Percentiles rank a stretch among this genome's conserved stretches.
Evolutionary conservation across 75 land plant species (phyloP).

Genomic region (Pseudotsuga menziesii): DNA sequence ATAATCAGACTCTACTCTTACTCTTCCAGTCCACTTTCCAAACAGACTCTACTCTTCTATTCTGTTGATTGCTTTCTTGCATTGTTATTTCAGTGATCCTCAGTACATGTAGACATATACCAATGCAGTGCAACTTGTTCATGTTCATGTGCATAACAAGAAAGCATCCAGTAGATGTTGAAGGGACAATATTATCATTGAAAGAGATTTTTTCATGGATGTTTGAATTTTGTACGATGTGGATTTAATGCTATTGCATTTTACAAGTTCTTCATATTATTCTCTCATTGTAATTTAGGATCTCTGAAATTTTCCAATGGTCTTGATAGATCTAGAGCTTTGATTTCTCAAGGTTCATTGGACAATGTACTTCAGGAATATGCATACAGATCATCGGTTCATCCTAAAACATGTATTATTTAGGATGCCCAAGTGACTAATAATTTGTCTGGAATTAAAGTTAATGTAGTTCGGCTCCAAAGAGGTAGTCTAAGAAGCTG

Average conservation of each 20-base stretch:
- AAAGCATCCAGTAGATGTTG: too few relatives aligned
- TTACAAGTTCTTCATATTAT: background rate
- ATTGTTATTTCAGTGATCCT: too few relatives aligned
- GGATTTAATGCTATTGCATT: background rate
- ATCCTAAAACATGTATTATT: slow-evolving; percentile 39
- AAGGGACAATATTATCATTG: too few relatives aligned
- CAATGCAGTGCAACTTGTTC: too few relatives aligned
- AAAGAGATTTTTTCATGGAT: background rate
- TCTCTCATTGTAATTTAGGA: background rate
- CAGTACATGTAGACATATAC: too few relatives aligned
- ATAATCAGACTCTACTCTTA: too few relatives aligned
- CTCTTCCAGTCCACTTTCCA: too few relatives aligned
- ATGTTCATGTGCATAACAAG: too few relatives aligned
- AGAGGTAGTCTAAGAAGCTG: slow-evolving; percentile 47
- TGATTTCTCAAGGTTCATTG: slow-evolving; percentile 20
- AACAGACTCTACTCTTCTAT: too few relatives aligned
- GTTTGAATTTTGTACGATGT: background rate
- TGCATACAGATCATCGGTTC: slow-evolving; percentile 40
- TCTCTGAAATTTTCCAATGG: background rate
- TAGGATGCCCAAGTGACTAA: slow-evolving; percentile 36
- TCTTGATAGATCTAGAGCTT: background rate
- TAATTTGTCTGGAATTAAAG: slow-evolving; percentile 30
- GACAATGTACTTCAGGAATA: slow-evolving; percentile 46
- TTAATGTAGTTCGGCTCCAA: slow-evolving; percentile 52
- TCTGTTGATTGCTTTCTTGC: too few relatives aligned